Evolutionary conservation across 192 early-diverging fungal genomes (phyloP).

Genomic region (Oehlia diaphana): DNA sequence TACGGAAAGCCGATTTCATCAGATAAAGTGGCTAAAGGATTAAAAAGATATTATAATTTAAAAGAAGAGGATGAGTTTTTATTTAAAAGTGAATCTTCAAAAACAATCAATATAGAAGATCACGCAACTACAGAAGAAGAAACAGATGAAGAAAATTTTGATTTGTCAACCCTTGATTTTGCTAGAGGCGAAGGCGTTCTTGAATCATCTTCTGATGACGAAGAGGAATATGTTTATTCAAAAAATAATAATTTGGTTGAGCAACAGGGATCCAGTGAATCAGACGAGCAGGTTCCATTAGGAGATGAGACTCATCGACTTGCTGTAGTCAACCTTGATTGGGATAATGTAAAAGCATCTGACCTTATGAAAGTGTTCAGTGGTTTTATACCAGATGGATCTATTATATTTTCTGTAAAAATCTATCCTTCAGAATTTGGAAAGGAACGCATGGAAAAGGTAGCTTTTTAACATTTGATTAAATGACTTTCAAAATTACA

Average conservation of each 20-base stretch:
- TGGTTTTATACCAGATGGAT: conserved; percentile 77
- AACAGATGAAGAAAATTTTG: conserved; percentile 40
- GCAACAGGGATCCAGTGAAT: conserved; percentile 47
- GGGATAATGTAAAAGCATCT: conserved; percentile 86
- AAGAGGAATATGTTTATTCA: conserved; percentile 49
- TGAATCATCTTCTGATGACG: conserved; percentile 36
- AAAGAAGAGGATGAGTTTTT: conserved; percentile 50
- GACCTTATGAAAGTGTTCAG: conserved; percentile 87
- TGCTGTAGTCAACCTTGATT: conserved; percentile 92
- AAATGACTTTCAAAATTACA: background rate
- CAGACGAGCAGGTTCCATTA: conserved; percentile 46
- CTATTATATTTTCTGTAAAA: conserved; percentile 70
- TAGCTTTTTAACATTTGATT: background rate
- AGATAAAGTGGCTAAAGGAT: conserved; percentile 49
- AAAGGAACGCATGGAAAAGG: conserved; percentile 64
- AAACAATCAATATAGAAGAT: background rate
- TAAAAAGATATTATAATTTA: conserved; percentile 76
- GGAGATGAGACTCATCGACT: conserved; percentile 72
- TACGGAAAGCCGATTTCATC: conserved; percentile 65
- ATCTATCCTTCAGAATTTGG: conserved; percentile 92
- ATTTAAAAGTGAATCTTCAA: conserved; percentile 34
- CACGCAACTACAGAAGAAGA: conserved; percentile 1
- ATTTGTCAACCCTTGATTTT: conserved; percentile 51
- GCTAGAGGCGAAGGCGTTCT: conserved; percentile 79
- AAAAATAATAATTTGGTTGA: conserved; percentile 43